Percentiles rank a stretch among this genome's conserved stretches.
Evolutionary conservation across 2,329 filamentous ascomycete genomes (phyloP).

Genomic region (Fusarium beomiforme): DNA sequence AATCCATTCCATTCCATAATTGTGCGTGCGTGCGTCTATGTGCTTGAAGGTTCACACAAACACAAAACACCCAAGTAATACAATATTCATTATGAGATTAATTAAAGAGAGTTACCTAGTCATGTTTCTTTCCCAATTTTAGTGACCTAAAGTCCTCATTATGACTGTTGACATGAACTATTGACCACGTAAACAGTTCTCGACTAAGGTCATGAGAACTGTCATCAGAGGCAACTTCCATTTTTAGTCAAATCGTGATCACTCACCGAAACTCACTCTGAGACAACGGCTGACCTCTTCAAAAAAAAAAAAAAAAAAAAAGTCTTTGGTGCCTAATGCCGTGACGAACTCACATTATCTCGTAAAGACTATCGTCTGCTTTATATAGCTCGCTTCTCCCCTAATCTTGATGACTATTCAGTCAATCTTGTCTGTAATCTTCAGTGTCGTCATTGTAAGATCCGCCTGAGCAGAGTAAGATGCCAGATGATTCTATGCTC

Average conservation of each 20-base stretch:
- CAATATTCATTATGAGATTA: neutral
- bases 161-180: neutral
- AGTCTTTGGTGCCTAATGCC: slow-evolving; percentile 20
- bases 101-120: neutral
- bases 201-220: neutral
- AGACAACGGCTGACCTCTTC: slow-evolving; percentile 22
- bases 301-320: slow-evolving; percentile 17
- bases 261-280: slow-evolving; percentile 15
- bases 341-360: slow-evolving; percentile 40
- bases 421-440: slow-evolving; percentile 19
- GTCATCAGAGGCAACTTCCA: neutral
- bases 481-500: neutral
- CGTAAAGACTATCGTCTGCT: neutral
- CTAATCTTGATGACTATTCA: slow-evolving; percentile 3
- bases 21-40: neutral
- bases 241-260: slow-evolving; percentile 6
- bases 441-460: slow-evolving; percentile 36
- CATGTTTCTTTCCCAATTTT: neutral
- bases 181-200: neutral
- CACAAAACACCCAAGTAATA: neutral
- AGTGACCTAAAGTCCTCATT: neutral
- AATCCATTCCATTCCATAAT: slow-evolving; percentile 15
- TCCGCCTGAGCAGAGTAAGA: slow-evolving; percentile 21
- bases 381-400: slow-evolving; percentile 14
- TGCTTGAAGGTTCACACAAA: slow-evolving; percentile 4